These are phyloP conservation scores for Aspergillus jensenii DNA, from an alignment of 2,329 filamentous ascomycete genomes.

Conservation along the genomic window DNA sequence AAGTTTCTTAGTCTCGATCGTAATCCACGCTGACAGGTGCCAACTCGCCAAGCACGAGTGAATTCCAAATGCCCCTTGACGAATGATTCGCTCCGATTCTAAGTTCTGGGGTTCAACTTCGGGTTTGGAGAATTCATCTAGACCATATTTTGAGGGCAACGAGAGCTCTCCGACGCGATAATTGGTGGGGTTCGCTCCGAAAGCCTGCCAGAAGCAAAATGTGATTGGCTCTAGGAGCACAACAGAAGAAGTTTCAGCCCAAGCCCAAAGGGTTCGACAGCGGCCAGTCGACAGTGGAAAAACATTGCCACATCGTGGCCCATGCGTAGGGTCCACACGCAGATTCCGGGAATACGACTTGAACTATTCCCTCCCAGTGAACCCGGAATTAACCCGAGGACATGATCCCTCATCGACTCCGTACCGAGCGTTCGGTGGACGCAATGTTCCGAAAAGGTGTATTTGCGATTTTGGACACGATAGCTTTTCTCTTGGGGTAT, in stretches of 20 bases:
- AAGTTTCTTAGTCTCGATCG: not conserved
- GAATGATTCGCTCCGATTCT: too few species aligned
- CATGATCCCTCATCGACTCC: too few species aligned
- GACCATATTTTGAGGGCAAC: not conserved
- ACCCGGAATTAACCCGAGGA: not conserved
- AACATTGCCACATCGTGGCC: not conserved
- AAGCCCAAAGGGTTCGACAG: not conserved
- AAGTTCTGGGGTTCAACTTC: not conserved
- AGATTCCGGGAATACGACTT: slow-evolving; percentile 1
- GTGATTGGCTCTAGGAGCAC: not conserved
- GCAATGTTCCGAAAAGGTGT: not conserved
- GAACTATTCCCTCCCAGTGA: not conserved
- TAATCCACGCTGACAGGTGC: not conserved
- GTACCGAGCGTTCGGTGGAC: not conserved
- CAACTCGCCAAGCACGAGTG: not conserved
- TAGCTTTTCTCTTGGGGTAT: not conserved
- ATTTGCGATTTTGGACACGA: not conserved
- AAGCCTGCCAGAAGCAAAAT: not conserved
- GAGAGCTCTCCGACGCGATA: not conserved
- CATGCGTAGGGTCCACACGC: not conserved
- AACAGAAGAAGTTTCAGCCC: not conserved
- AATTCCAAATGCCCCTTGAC: not conserved
- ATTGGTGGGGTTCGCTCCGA: not conserved
- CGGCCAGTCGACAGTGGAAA: too few species aligned
- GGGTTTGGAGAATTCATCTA: not conserved